These are phyloP conservation scores for Suhomyces bribrorum DNA, from an alignment of 1,139 yeast genomes.

Conservation along the genomic window DNA sequence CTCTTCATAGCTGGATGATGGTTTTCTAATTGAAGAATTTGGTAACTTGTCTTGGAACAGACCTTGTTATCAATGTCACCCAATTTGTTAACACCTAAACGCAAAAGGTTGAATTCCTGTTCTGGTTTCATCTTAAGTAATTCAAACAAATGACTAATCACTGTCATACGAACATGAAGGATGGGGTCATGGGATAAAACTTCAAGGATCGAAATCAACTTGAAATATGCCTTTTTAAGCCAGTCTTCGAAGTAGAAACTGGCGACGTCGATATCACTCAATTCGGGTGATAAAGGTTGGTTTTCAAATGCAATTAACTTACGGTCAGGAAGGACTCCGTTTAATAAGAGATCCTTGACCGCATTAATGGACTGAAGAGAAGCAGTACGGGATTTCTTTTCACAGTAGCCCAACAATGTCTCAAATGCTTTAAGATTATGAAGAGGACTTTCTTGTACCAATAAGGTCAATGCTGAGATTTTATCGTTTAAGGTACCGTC, in stretches of 20 bases:
- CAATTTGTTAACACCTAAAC: constrained; percentile 87
- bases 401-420: constrained; percentile 73
- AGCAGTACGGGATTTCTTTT: constrained; percentile 90
- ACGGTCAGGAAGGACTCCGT: constrained; percentile 83
- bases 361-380: constrained; percentile 90
- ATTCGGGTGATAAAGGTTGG: constrained; percentile 58
- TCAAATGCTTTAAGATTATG: constrained; percentile 87
- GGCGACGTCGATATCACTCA: constrained; percentile 58
- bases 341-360: constrained; percentile 78
- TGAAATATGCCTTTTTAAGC: constrained; percentile 73
- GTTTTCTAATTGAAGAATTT: constrained; percentile 77
- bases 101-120: constrained; percentile 88
- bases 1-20: constrained; percentile 96
- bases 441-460: constrained; percentile 92
- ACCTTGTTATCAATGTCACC: constrained; percentile 94
- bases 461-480: constrained; percentile 87
- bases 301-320: constrained; percentile 79
- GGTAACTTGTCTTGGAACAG: constrained; percentile 83
- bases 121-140: constrained; percentile 86
- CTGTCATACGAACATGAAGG: constrained; percentile 79
- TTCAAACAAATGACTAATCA: constrained; percentile 76
- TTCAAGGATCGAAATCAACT: constrained; percentile 70
- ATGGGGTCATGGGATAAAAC: constrained; percentile 86
- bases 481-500: constrained; percentile 96
- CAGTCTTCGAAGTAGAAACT: constrained; percentile 87